Evolutionary conservation across 2,329 filamentous ascomycete genomes (phyloP), one percentile per base, ranked within the genome.

Genomic region (Fusarium equiseti): DNA sequence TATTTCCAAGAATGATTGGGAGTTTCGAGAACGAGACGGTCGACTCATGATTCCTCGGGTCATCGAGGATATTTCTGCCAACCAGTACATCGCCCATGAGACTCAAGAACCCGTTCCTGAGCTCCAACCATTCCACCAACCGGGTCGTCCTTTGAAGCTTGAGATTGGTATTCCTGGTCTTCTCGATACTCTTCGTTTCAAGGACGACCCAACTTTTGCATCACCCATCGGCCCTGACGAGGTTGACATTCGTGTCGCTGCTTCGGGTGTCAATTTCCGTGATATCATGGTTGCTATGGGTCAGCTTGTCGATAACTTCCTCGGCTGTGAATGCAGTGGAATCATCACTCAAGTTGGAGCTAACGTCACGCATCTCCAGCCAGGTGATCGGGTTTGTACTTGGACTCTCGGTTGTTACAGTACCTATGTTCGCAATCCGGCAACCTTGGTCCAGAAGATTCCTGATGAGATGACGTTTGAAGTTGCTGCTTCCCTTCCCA

Each of bases 241-340:
- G 20, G 50, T 67, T 2, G 59, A 67, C 26, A 63, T 67, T 27
- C 43, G 58, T 6, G 51, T 67, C 16, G 29, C 35, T 16, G 49
- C 63, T 4, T 56, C 58, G 10, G 63, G 63, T 6, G 38, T 67
- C 29, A 67, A 67, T 29, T 67, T 67, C 42, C 59, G 63, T 9
- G 63, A 67, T 44, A 55, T 67, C 40, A 35, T 67, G 59, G 46
- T 67, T 22, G 54, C 59, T 24, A 67, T 67, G 59, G 63, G 59
- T 4, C 55, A 60, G 16, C 31, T 59, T 26, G 54, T 55, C 8
- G 50, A 59, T 10, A 46, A 50, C 20, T 55, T 48, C 20, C 59
- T 63, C 18, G 35, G 56, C 8, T 51, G 48, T 13, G 46, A 59
- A 20, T 52, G 56, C 38, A 51, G 46, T 32, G 56, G 56, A 27